Percentiles rank a stretch among this genome's conserved stretches.
These are phyloP conservation scores for Mycena rebaudengoi DNA, from an alignment of 768 basidiomycete genomes.

Conservation along the genomic window DNA sequence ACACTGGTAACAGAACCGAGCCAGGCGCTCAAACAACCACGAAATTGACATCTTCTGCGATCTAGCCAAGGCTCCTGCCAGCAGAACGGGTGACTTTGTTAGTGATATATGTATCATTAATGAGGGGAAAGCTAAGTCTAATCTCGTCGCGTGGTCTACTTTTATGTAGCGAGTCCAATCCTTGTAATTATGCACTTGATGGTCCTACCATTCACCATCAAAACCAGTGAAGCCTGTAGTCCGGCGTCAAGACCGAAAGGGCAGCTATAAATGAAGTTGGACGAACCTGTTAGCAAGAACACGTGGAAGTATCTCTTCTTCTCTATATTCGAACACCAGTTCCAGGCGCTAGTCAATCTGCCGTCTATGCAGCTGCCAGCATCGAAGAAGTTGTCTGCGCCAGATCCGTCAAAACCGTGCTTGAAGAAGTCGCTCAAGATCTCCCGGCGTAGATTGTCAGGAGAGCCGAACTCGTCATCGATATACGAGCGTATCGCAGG, in stretches of 20 bases:
- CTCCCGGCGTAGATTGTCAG: conserved; percentile 72
- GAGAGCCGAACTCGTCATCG: conserved; percentile 83
- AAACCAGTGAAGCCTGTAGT: conserved; percentile 77
- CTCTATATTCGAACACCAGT: conserved; percentile 88
- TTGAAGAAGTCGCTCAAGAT: conserved; percentile 87
- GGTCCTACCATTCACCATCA: conserved; percentile 90
- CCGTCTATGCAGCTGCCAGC: conserved; percentile 89
- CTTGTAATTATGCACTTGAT: too few relatives aligned
- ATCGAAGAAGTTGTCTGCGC: conserved; percentile 90
- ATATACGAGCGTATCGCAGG: conserved; percentile 80
- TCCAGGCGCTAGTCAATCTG: conserved; percentile 89
- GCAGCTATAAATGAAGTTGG: not conserved
- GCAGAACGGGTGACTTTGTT: too few relatives aligned
- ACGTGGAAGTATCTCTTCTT: conserved; percentile 87
- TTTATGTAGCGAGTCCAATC: too few relatives aligned
- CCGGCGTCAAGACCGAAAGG: conserved; percentile 5
- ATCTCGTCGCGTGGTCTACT: too few relatives aligned
- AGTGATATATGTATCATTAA: too few relatives aligned
- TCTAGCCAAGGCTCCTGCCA: too few relatives aligned
- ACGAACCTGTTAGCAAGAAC: conserved; percentile 78
- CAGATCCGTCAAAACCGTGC: conserved; percentile 89
- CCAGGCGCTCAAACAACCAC: too few relatives aligned
- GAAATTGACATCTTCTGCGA: conserved; percentile 19
- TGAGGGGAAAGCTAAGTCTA: too few relatives aligned
- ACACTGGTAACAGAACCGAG: too few relatives aligned